Base-by-base conservation (phyloP, 306 rosid genomes). In the Cicer pinnatifidum region DNA sequence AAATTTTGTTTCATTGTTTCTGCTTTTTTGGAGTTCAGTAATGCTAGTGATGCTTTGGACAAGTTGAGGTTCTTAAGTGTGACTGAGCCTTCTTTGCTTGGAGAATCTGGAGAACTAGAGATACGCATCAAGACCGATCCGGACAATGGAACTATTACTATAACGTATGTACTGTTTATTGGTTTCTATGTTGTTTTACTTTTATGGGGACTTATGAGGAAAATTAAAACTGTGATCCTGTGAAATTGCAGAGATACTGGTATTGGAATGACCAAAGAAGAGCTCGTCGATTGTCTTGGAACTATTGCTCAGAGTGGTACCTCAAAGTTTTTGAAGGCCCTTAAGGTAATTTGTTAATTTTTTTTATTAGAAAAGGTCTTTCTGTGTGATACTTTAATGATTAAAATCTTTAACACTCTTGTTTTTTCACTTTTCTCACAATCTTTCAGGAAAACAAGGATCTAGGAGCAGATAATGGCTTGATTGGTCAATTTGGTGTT, bases 291-390 rank as follows among this genome's bases (percentile, higher is more conserved):
- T 59, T 95, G 97, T 80, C 99, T 95, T 72, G 99, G 99, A 81
- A 95, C 99, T 69, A 95, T 91, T 76, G 97, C 99, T 61, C 97
- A 95, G 85, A 95, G 99, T 88, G 99, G 99, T n/a, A 95, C 99
- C 69, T 95, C 97, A 69, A 95, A 89, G 61, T 91, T 91, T 84
- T 84, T 95, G 77, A 91, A 88, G 75, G 99, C 99, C 2, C 83
- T 95, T 10, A 95, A 95, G 99, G 99, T 95, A 72, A 54, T 62
- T 13, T 64, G 33, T 40, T 15, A 38, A 2, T 35, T 4, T 28
- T 3, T 23, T 28, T 28, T 3, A 46, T 51, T 4, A 20, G 6
- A 39, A 46, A 66, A 38, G 40, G 4, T 63, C 6, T 8, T 12
- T 48, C 37, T 6, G 41, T 57, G 13, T 61, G 62, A 20, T 68